Evolutionary conservation across 495 filamentous ascomycete genomes (phyloP).

Genomic region (Alectoria sarmentosa): DNA sequence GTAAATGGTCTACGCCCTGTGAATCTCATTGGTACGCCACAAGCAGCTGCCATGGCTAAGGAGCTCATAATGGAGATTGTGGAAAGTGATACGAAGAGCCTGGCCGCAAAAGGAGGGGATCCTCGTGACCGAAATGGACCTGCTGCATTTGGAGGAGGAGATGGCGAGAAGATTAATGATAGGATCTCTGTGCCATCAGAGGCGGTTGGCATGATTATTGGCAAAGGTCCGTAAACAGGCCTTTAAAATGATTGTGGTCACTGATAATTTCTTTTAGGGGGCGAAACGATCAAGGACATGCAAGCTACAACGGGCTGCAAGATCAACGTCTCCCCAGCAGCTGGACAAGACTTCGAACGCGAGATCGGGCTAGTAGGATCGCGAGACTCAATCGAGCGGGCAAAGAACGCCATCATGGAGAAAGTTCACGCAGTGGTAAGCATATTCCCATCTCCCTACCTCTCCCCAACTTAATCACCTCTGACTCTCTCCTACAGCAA

Average conservation of each 20-base stretch:
- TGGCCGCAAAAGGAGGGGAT: conserved; percentile 27
- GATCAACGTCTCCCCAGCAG: conserved; percentile 76
- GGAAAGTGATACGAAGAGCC: conserved; percentile 69
- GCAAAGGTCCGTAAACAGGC: too few species aligned
- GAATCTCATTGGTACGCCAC: conserved; percentile 68
- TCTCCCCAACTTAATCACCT: background rate
- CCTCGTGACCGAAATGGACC: conserved; percentile 17
- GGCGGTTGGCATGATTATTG: conserved; percentile 86
- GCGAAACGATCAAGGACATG: conserved; percentile 84
- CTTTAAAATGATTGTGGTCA: background rate
- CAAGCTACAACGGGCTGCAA: conserved; percentile 75
- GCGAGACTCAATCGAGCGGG: conserved; percentile 60
- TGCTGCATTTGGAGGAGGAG: conserved; percentile 26
- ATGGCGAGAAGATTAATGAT: conserved; percentile 62
- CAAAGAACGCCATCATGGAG: conserved; percentile 72
- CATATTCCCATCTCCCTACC: conserved; percentile 3
- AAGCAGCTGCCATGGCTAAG: conserved; percentile 61
- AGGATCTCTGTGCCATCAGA: conserved; percentile 75
- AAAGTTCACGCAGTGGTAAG: conserved; percentile 78
- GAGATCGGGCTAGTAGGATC: conserved; percentile 74
- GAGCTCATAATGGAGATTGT: conserved; percentile 81
- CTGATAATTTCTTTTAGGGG: conserved; percentile 37
- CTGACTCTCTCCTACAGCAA: conserved; percentile 41
- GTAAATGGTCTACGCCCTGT: conserved; percentile 76
- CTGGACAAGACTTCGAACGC: conserved; percentile 61